Evolutionary conservation across 2,329 filamentous ascomycete genomes (phyloP), one percentile per base, ranked within the genome.

Genomic region (Parafenestella ontariensis): DNA sequence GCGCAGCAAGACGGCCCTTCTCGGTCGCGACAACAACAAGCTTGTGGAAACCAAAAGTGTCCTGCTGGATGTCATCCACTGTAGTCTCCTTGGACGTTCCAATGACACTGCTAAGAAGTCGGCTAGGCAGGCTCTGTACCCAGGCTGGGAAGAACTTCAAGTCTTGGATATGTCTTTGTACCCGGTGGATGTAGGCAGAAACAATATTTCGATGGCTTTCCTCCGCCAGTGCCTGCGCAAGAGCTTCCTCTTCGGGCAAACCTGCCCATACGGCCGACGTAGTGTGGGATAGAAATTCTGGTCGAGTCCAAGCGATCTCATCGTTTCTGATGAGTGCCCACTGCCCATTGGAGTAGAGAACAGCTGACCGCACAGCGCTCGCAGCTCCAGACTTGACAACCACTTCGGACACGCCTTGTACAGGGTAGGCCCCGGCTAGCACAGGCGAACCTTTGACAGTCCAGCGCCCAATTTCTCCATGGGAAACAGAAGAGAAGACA

Each of bases 11-110:
- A 61, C 90, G 88, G 13, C 93, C 93, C 52, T 87, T 88, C 49
- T 86, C 83, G 1, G 93, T 96, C 5, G 89, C 92, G 46, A 96
- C 80, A 52, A 97, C 81, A 5, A 93, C 85, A 28, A 94, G 79
- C 76, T 96, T 96, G 74, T 91, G 89, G 76, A 97, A 94, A 4
- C 94, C 94, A 73, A 98, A 98, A 34, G 83, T 86, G 66, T 95
- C 90, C 15, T 87, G 83, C 17, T 80, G 78, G n/a, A 89, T 78
- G 6, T 81, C 80, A 24, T 79, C 76, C 1, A 76, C 68, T 15
- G 81, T 78, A 8, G 83, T 81, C 0, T 84, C 84, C 28, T 87
- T 85, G 15, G 91, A 79, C 60, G 86, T 88, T 56, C 78, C 78
- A 20, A 77, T 58, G 21, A 81, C 69, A 31, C 72, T 78, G 42